Evolutionary conservation across 805 yeast genomes (phyloP), one percentile per base, ranked within the genome.

Genomic region (Candida odintsovae): DNA sequence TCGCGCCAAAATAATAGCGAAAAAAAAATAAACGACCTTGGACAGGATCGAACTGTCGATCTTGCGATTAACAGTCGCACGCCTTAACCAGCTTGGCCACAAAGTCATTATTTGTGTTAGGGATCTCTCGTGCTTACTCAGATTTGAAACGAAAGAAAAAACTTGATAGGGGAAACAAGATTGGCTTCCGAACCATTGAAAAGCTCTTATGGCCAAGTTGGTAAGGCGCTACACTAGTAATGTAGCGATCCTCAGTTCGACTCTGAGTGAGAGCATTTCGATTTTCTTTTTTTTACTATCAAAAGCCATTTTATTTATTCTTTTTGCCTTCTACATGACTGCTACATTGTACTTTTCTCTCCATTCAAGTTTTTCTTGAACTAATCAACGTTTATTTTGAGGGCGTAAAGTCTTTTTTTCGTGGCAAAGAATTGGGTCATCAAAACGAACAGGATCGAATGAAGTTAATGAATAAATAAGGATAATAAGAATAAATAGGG

Each of bases 211-310:
- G 77, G 76, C 76, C 76, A 71, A 73, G 76, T 69, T 78, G 86
- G 86, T 80, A 80, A 82, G 83, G 86, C 86, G 86, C 78, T 74
- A 81, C 85, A 80, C 86, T 80, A 80, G 85, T 81, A 81, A 80
- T 80, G 86, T 80, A 75, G 79, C 80, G 85, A 81, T 80, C 86
- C 80, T 80, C 82, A 78, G 83, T 78, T 78, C 83, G 77, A 78
- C 69, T 78, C 83, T 77, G 82, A 80, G 77, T 77, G 76, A 78
- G 72, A 79, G 82, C 81, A 75, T 26, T 50, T 53, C 54, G 59
- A 58, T 62, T 56, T 42, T 25, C 16, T 36, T 16, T 35, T 26
- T 7, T 15, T 16, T 5, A 15, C 19, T n/a, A 15, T 18, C 9
- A 31, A 15, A 28, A 12, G n/a, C n/a, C 12, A n/a, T n/a, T n/a